A percentile compares a stretch with the other conserved stretches of the same genome.
These are phyloP conservation scores for Triticum monococcum DNA, from an alignment of 176 grass and related monocot genomes.

Conservation along the genomic window DNA sequence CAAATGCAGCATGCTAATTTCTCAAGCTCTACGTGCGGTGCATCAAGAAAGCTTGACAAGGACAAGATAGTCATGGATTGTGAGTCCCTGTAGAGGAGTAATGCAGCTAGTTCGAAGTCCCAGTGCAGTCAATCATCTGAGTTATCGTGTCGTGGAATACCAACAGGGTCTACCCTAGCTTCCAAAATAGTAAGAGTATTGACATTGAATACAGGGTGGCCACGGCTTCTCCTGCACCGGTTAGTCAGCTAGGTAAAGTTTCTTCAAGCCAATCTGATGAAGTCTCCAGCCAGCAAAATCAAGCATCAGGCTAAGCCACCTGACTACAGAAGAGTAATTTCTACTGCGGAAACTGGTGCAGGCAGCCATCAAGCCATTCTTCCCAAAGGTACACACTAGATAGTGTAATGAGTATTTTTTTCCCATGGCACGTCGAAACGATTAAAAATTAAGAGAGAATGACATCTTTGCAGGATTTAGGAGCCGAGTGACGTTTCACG, in stretches of 20 bases:
- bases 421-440: background rate
- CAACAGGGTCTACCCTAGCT: conserved; percentile 2
- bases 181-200: conserved; percentile 39
- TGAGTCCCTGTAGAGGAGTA: conserved; percentile 13
- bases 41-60: background rate
- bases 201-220: conserved; percentile 35
- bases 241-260: conserved; percentile 33
- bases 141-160: conserved; percentile 26
- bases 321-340: conserved; percentile 50
- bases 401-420: background rate
- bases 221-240: conserved; percentile 20
- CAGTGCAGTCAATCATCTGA: conserved; percentile 30
- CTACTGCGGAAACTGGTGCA: conserved; percentile 48
- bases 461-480: conserved; percentile 58
- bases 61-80: conserved; percentile 15
- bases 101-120: conserved; percentile 27
- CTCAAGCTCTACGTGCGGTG: conserved; percentile 6
- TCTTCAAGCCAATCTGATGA: conserved; percentile 36
- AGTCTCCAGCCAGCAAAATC: background rate
- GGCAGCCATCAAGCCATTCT: conserved; percentile 56
- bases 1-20: conserved; percentile 17
- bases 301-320: conserved; percentile 47
- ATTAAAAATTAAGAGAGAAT: conserved; percentile 25
- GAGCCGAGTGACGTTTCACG: conserved; percentile 55
- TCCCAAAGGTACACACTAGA: conserved; percentile 55